phyloP scores from a whole-genome alignment of 106 monocot species.

The Apostasia ramifera region DNA sequence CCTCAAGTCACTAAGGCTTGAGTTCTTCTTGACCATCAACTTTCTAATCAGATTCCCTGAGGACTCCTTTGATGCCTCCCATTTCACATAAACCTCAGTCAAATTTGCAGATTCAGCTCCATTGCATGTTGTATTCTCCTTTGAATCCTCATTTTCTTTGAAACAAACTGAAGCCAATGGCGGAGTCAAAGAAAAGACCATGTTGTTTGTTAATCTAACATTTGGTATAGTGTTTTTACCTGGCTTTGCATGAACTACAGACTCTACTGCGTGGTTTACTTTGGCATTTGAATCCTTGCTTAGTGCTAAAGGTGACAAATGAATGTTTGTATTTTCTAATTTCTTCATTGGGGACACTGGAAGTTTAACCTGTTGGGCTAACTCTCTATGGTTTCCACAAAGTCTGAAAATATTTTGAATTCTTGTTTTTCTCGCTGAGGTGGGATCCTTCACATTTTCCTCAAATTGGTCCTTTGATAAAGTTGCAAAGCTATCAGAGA shows the following conservation, averaged over 20 bases:
- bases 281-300: neutral
- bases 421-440: conserved; percentile 46
- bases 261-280: neutral
- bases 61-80: conserved; percentile 71
- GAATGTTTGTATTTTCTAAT: conserved; percentile 20
- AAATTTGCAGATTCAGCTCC: conserved; percentile 18
- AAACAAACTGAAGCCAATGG: conserved; percentile 23
- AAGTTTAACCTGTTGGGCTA: conserved; percentile 40
- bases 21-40: conserved; percentile 33
- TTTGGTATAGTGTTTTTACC: neutral
- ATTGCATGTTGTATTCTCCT: conserved; percentile 42
- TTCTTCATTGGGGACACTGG: conserved; percentile 26
- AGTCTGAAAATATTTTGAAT: conserved; percentile 95
- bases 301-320: conserved; percentile 8
- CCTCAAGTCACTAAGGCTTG: conserved; percentile 54
- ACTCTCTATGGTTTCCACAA: conserved; percentile 85
- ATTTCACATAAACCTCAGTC: conserved; percentile 71
- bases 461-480: neutral
- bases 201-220: conserved; percentile 11
- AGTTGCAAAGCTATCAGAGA: neutral
- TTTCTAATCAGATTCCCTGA: conserved; percentile 48
- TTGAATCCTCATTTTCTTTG: conserved; percentile 17
- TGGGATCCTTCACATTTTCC: conserved; percentile 19
- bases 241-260: neutral
- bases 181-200: conserved; percentile 15